These are phyloP conservation scores for Penicillium bialowiezense DNA, from an alignment of 495 filamentous ascomycete species.

Conservation along the genomic window DNA sequence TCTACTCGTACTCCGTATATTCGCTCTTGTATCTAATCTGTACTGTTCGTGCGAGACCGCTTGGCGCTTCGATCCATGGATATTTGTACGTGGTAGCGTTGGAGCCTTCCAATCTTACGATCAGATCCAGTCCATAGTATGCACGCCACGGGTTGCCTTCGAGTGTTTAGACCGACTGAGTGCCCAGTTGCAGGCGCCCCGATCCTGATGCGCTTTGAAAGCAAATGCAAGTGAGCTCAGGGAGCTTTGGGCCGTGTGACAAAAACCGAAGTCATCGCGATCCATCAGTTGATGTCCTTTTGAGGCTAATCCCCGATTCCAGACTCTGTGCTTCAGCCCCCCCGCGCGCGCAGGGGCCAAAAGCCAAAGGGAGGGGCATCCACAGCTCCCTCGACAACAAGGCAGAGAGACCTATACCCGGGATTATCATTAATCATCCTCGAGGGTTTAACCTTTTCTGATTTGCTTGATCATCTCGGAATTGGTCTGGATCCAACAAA, in stretches of 20 bases:
- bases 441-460: neutral
- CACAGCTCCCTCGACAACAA: neutral
- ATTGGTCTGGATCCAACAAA: constrained; percentile 1
- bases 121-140: neutral
- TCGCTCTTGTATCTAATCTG: too few species aligned
- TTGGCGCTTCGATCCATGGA: constrained; percentile 4
- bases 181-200: neutral
- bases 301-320: constrained; percentile 6
- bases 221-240: neutral
- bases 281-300: constrained; percentile 9
- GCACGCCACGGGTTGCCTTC: constrained; percentile 5
- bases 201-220: neutral
- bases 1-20: too few species aligned
- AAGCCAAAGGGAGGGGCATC: neutral
- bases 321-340: constrained; percentile 3
- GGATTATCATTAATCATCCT: neutral
- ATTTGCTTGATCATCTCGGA: neutral
- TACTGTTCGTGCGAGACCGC: neutral
- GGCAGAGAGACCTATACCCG: neutral
- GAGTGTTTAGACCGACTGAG: neutral
- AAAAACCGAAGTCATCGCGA: constrained; percentile 1
- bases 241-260: constrained; percentile 2
- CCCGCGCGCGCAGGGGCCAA: constrained; percentile 8
- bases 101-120: neutral
- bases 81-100: neutral